These are phyloP conservation scores for Rhynchosporium agropyri DNA, from an alignment of 2,329 filamentous ascomycete genomes.

Conservation along the genomic window DNA sequence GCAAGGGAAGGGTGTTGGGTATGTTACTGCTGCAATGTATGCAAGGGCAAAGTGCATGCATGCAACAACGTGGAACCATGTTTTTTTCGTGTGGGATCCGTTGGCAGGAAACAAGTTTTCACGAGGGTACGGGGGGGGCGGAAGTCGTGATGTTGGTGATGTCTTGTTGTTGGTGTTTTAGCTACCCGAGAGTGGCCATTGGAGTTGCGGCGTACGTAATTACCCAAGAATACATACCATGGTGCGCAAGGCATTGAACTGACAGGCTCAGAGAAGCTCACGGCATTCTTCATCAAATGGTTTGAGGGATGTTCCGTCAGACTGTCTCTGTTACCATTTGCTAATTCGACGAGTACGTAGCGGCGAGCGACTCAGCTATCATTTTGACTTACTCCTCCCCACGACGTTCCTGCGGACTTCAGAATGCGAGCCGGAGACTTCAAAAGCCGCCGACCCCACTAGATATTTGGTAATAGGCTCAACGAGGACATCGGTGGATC, in stretches of 20 bases:
- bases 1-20: background rate
- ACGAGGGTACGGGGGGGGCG: background rate
- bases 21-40: background rate
- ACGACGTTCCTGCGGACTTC: background rate
- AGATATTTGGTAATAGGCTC: background rate
- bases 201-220: background rate
- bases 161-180: slow-evolving; percentile 8
- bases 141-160: background rate
- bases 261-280: background rate
- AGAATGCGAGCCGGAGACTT: background rate
- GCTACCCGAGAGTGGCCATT: background rate
- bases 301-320: background rate
- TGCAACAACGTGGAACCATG: slow-evolving; percentile 11
- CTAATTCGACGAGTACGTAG: background rate
- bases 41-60: slow-evolving; percentile 10
- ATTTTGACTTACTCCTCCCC: background rate
- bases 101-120: background rate
- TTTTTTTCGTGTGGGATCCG: background rate
- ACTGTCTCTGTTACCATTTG: background rate
- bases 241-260: too few species aligned
- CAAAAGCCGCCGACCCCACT: background rate
- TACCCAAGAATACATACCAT: too few species aligned
- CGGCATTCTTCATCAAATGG: background rate
- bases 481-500: background rate
- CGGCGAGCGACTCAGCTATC: slow-evolving; percentile 8